These are phyloP conservation scores for Dioscorea zingiberensis DNA, from an alignment of 106 monocot species.

Conservation along the genomic window DNA sequence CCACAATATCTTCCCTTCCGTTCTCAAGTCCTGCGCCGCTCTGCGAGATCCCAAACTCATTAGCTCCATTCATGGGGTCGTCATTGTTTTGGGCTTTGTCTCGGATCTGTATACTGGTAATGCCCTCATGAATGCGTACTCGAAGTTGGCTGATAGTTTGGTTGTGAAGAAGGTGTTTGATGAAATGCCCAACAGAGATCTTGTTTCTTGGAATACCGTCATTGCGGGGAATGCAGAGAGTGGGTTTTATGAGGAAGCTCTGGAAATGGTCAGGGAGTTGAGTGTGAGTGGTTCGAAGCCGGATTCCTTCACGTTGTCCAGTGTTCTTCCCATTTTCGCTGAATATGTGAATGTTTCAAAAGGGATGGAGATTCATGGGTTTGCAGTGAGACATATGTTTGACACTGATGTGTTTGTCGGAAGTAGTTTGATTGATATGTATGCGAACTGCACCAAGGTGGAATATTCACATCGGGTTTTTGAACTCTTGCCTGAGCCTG, in stretches of 20 bases:
- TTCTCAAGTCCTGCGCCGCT: conserved; percentile 63
- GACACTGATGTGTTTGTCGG: conserved; percentile 56
- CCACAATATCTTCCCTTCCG: conserved; percentile 44
- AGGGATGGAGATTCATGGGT: conserved; percentile 76
- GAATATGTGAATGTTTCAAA: conserved; percentile 40
- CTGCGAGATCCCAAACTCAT: conserved; percentile 29
- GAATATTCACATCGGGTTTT: conserved; percentile 55
- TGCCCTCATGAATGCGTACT: conserved; percentile 74
- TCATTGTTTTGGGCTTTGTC: conserved; percentile 32
- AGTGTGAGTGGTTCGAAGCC: conserved; percentile 34
- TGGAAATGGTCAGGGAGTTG: conserved; percentile 64
- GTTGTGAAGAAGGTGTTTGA: conserved; percentile 53
- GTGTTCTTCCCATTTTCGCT: conserved; percentile 72
- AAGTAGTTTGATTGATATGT: conserved; percentile 84
- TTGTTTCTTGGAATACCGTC: conserved; percentile 80
- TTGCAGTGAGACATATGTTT: conserved; percentile 35
- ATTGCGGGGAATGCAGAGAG: conserved; percentile 44
- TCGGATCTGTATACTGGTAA: conserved; percentile 54
- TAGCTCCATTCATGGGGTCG: conserved; percentile 37
- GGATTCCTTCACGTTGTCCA: conserved; percentile 71
- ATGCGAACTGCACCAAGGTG: conserved; percentile 59
- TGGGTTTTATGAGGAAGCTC: conserved; percentile 48
- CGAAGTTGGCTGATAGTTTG: conserved; percentile 19
- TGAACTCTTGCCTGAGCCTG: conserved; percentile 22
- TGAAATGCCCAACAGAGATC: conserved; percentile 53